Percentiles rank a stretch among this genome's conserved stretches.
Evolutionary conservation across 2,329 filamentous ascomycete species (phyloP).

Genomic region (Fulvia fulva): DNA sequence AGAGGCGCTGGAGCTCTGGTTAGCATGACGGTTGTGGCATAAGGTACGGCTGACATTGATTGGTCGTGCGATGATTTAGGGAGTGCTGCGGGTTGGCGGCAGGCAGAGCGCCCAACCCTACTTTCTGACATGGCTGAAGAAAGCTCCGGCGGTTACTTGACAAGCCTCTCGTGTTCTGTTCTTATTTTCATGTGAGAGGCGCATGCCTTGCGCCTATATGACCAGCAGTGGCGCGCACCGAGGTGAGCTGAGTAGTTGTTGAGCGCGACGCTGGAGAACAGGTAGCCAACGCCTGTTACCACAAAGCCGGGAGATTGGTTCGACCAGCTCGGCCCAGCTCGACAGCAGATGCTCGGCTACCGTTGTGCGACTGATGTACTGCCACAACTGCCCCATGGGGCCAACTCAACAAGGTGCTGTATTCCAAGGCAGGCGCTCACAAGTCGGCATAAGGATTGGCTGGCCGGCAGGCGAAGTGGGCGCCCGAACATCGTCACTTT

Average conservation of each 20-base stretch:
- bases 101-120: not conserved
- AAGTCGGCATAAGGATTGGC: constrained; percentile 1
- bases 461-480: not conserved
- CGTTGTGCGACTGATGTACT: not conserved
- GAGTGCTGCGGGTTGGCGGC: constrained; percentile 13
- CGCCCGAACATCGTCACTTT: constrained; percentile 1
- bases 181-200: not conserved
- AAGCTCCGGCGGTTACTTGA: not conserved
- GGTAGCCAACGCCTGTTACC: not conserved
- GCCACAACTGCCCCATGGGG: not conserved
- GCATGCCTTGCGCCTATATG: not conserved
- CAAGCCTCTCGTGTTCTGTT: not conserved
- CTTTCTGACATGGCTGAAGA: not conserved
- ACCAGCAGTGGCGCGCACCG: not conserved
- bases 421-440: not conserved
- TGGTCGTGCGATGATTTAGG: constrained; percentile 11
- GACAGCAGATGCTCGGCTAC: not conserved
- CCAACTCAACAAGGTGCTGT: not conserved
- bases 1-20: not conserved
- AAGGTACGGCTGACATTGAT: constrained; percentile 12
- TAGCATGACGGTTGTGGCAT: constrained; percentile 17
- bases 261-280: not conserved
- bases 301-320: not conserved
- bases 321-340: not conserved
- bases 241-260: not conserved